A percentile compares a stretch with the other conserved stretches of the same genome.
These are phyloP conservation scores for Sporodiniella umbellata DNA, from an alignment of 371 early-diverging fungal genomes.

Conservation along the genomic window DNA sequence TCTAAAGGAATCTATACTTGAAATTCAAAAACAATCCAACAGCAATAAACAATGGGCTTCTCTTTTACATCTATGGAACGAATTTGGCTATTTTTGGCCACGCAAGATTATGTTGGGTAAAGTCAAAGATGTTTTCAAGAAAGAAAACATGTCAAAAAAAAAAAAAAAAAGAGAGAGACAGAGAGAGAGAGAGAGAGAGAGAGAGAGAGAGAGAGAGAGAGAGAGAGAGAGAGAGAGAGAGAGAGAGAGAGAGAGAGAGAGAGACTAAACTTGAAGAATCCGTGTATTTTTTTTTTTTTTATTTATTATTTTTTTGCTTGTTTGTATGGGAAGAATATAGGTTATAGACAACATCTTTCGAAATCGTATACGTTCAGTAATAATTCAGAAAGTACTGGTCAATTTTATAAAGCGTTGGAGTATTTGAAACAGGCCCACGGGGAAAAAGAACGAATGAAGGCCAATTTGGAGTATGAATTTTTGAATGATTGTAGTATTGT, in stretches of 20 bases:
- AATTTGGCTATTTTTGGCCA: constrained; percentile 48
- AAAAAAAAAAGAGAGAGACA: too few species aligned
- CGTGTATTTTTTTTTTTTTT: too few species aligned
- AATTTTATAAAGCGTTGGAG: constrained; percentile 1
- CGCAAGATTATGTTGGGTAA: constrained; percentile 32
- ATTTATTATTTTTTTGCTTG: neutral
- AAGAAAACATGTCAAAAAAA: too few species aligned
- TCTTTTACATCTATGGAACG: constrained; percentile 27
- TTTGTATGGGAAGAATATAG: neutral
- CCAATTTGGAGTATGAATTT: neutral
- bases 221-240: too few species aligned
- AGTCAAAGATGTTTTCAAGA: neutral
- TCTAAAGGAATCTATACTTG: constrained; percentile 20
- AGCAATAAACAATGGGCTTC: constrained; percentile 19
- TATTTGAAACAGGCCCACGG: neutral
- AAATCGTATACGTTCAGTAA: constrained; percentile 6
- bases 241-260: too few species aligned
- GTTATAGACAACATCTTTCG: constrained; percentile 6
- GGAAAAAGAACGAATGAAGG: neutral
- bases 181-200: too few species aligned
- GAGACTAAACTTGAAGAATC: too few species aligned
- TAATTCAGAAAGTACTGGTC: constrained; percentile 1
- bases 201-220: too few species aligned
- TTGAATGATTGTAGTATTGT: constrained; percentile 4
- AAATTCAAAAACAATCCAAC: constrained; percentile 9